phyloP scores from a whole-genome alignment of 495 filamentous ascomycete genomes.

The Lasiosphaeria hispida region DNA sequence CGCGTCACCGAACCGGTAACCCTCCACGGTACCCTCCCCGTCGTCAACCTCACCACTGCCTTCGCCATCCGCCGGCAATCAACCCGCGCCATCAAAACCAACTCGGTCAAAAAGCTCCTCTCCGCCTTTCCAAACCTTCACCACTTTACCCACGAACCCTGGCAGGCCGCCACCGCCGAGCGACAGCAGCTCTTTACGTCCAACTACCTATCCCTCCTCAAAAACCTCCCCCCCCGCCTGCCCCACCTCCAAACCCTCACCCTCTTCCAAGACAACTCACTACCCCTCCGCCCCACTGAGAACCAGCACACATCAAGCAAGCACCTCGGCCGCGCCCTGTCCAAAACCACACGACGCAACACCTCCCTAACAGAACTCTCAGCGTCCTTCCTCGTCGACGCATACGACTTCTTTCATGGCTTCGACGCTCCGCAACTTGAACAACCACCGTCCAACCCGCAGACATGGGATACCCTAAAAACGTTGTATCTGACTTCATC shows the following conservation, averaged over 20 bases:
- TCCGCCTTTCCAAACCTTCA: background rate
- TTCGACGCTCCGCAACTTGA: background rate
- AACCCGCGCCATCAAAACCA: background rate
- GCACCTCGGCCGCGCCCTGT: conserved; percentile 3
- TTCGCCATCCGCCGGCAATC: background rate
- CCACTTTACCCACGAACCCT: conserved; percentile 2
- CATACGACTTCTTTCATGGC: conserved; percentile 2
- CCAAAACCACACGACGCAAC: background rate
- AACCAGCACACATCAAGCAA: background rate
- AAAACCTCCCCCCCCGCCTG: background rate
- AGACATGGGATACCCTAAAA: background rate
- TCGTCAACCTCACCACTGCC: background rate
- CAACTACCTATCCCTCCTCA: background rate
- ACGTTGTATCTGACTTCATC: background rate
- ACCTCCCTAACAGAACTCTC: background rate
- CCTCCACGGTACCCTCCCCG: background rate
- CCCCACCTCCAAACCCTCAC: background rate
- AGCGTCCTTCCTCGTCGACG: background rate
- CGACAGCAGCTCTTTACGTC: conserved; percentile 5
- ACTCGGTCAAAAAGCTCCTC: conserved; percentile 2
- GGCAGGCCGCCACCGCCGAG: conserved; percentile 2
- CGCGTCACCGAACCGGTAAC: background rate
- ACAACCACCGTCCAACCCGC: background rate
- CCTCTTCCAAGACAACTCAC: conserved; percentile 3
- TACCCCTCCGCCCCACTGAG: background rate